Evolutionary conservation across 1,139 yeast species (phyloP).

Genomic region (Pichia terricola): DNA sequence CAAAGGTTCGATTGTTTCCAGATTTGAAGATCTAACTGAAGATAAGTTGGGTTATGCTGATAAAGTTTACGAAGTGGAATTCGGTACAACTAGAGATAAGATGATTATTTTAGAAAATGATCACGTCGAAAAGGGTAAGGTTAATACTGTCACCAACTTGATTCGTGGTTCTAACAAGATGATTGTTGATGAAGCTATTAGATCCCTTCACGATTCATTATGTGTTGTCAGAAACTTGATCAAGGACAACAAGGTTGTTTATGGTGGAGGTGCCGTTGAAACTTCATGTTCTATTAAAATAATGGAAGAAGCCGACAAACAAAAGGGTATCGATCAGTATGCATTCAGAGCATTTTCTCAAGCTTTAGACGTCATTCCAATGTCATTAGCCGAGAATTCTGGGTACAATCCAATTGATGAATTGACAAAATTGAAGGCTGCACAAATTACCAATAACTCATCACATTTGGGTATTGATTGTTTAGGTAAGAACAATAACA

Average conservation of each 20-base stretch:
- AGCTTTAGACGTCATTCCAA: slow-evolving; percentile 87
- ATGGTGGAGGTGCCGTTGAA: slow-evolving; percentile 99
- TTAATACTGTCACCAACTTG: slow-evolving; percentile 76
- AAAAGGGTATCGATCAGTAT: slow-evolving; percentile 92
- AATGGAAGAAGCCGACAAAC: slow-evolving; percentile 83
- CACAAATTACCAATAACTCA: slow-evolving; percentile 66
- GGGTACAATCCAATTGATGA: slow-evolving; percentile 93
- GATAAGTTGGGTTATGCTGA: slow-evolving; percentile 89
- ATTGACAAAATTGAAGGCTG: slow-evolving; percentile 70
- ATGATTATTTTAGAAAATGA: slow-evolving; percentile 93
- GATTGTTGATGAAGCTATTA: slow-evolving; percentile 94
- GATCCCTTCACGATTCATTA: slow-evolving; percentile 93
- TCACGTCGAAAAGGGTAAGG: slow-evolving; percentile 42
- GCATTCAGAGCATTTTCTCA: slow-evolving; percentile 92
- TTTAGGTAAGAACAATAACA: slow-evolving; percentile 74
- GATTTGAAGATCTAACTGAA: slow-evolving; percentile 82
- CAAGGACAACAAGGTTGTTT: slow-evolving; percentile 85
- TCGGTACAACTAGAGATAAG: slow-evolving; percentile 93
- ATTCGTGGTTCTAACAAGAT: slow-evolving; percentile 93
- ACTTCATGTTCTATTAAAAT: slow-evolving; percentile 88
- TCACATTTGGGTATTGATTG: slow-evolving; percentile 88
- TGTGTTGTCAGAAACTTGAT: slow-evolving; percentile 96
- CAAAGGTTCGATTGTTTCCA: slow-evolving; percentile 91
- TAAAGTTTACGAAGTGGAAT: slow-evolving; percentile 73
- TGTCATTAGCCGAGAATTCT: slow-evolving; percentile 93